A percentile compares a stretch with the other conserved stretches of the same genome.
phyloP scores from a whole-genome alignment of 441 rosid species.

The Brassica balearica region DNA sequence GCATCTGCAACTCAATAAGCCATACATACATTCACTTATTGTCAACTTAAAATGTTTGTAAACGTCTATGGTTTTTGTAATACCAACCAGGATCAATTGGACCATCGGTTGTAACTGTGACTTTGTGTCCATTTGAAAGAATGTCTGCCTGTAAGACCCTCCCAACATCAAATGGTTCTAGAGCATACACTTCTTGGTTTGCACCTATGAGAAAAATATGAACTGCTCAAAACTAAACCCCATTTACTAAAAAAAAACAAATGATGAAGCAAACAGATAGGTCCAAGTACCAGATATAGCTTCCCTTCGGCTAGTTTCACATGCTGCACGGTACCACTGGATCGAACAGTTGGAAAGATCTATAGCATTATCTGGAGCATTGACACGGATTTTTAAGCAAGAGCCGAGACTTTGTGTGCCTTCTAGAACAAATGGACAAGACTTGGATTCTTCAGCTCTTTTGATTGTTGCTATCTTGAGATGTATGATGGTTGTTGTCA shows the following conservation, averaged over 20 bases:
- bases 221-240: slow-evolving; percentile 22
- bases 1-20: slow-evolving; percentile 58
- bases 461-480: slow-evolving; percentile 55
- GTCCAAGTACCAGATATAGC: slow-evolving; percentile 68
- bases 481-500: background rate
- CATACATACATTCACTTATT: background rate
- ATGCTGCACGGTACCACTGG: slow-evolving; percentile 66
- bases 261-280: slow-evolving; percentile 15
- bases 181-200: slow-evolving; percentile 67
- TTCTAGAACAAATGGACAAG: slow-evolving; percentile 59
- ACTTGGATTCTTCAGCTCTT: slow-evolving; percentile 76
- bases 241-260: background rate
- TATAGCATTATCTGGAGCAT: slow-evolving; percentile 51
- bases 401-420: slow-evolving; percentile 88
- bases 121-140: slow-evolving; percentile 68
- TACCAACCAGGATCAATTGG: slow-evolving; percentile 74
- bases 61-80: background rate
- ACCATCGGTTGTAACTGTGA: slow-evolving; percentile 60
- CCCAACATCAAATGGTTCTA: slow-evolving; percentile 94
- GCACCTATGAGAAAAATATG: slow-evolving; percentile 66
- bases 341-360: slow-evolving; percentile 73
- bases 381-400: slow-evolving; percentile 58
- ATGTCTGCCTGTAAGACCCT: slow-evolving; percentile 76
- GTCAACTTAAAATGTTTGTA: slow-evolving; percentile 5
- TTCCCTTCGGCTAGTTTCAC: slow-evolving; percentile 62